Evolutionary conservation across 306 rosid genomes (phyloP), one percentile per base, ranked within the genome.

Genomic region (Luffa acutangula): DNA sequence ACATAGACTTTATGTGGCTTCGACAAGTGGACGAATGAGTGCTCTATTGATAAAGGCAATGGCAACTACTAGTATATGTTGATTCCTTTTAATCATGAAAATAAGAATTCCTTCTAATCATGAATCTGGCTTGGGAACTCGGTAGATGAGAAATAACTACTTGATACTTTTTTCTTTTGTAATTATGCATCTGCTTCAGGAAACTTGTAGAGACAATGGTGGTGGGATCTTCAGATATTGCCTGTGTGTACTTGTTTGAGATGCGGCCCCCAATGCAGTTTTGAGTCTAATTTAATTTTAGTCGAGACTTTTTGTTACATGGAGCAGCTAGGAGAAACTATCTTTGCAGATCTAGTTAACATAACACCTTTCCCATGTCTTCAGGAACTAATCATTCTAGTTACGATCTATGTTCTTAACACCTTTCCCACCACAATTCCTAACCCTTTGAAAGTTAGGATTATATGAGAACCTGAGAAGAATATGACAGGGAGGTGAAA

Each of bases 11-110:
- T 94, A 89, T 77, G 96, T 94, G 85, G 98, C 97, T 79, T 89
- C 98, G 74, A 94, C 98, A 2, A 51, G 93, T 79, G 98, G 98
- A 58, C 90, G 84, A 64, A 39, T 92, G 80, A 88, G 92, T 77
- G 94, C 98, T 21, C 18, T 92, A 69, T 90, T 88, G 21, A 78
- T 86, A 76, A 82, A 31, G 86, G 98, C 89, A 85, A 88, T 1
- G 80, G n/a, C 54, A 72, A 62, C 20, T 18, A 36, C 48, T 7
- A 76, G 10, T n/a, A 54, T 34, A 31, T 56, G 46, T 51, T 74
- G 3, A 54, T 77, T 77, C 53, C 31, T 58, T 56, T 6, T 9
- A 62, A 62, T 13, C 18, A 31, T 33, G 69, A 6, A 34, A 60
- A 60, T 25, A 33, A 62, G 3, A 39, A 76, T 46, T 63, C 74